Evolutionary conservation across 2,329 filamentous ascomycete species (phyloP), one percentile per base, ranked within the genome.

Genomic region (Arthrinium puccinioides): DNA sequence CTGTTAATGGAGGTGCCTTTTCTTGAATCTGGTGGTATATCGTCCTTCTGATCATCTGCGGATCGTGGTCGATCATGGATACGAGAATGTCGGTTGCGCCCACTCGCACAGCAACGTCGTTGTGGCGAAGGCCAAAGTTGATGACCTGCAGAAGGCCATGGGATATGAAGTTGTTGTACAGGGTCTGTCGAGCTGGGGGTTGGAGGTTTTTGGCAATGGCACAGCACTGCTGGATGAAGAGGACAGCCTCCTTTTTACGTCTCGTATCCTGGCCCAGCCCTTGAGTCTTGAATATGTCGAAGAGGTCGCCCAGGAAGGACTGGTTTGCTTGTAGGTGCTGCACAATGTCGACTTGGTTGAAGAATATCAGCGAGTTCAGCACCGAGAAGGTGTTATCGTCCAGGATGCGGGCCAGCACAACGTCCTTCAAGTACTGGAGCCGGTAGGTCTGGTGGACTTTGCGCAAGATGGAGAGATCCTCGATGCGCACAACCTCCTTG

Each of bases 401-500:
- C 43, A 98, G 73, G 45, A 98, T 97, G 44, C 92, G 80, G 21
- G 92, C 92, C 29, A 98, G 74, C 1, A 97, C 90, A n/a, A 98
- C 92, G 53, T 98, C 92, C 60, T 97, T 98, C 38, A 98, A 73
- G 57, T 98, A 98, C 55, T 95, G 89, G 23, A 98, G 67, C 26
- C 92, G 85, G 65, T 96, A 96, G 1, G 92, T 97, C 59, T 89
- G 87, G 55, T 96, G 89, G 26, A 98, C 97, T 67, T 97, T 97
- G 51, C 78, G 82, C 48, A 82, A 79, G 45, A 96, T 86, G 36
- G 75, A 66, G 6, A 81, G 74, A 50, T 96, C 87, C 50, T 89
- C 83, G 49, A 98, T 96, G 37, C 78, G 83, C 14, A 98, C 89
- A 10, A 98, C 92, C 67, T 98, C 90, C 61, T 95, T 97, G 61